Base-by-base conservation (phyloP, 1,139 yeast genomes). In the Candida sp. region DNA sequence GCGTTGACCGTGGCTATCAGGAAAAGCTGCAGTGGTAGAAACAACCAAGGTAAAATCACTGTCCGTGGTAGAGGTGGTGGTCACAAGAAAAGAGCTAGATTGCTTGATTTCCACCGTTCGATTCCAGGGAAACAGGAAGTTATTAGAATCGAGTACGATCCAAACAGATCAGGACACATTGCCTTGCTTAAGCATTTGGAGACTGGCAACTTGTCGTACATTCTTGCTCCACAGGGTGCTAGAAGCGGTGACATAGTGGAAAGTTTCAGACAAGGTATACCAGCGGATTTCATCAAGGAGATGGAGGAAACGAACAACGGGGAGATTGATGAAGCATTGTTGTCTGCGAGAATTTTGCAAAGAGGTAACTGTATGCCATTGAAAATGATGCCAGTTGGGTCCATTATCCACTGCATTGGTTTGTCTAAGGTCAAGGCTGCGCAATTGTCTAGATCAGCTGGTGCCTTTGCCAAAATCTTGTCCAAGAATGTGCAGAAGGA, bases 41-140 rank as follows among this genome's bases (percentile, higher is more conserved):
- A 94, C 69, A 81, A 89, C 69, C 78, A 88, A 9, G 99, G 99
- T 60, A 81, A 83, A 59, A 90, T 94, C 62, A 90, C 97, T 7
- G 88, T 91, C 42, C 85, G 99, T 67, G 98, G 96, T 67, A 85
- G 96, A 69, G 99, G 99, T 68, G 99, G 99, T 63, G 99, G 98
- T 44, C 96, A 90, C 68, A 91, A 89, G 69, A 86, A 92, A 65
- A 84, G 99, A 70, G 82, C 89, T 42, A 83, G 99, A 63, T 69
- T 90, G 45, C 81, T 94, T 30, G 99, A 94, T 69, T 86, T 87
- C 64, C 77, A 78, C 61, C 82, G 99, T 63, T 65, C 69, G 44
- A 80, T 68, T 3, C 71, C 85, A 1, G 99, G 98, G 26, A 81
- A 80, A 49, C 96, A 91, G 60, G 80, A 83, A 25, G 98, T 94